Percentiles rank a stretch among this genome's conserved stretches.
These are phyloP conservation scores for Lineolata rhizophorae DNA, from an alignment of 495 filamentous ascomycete genomes.

Conservation along the genomic window DNA sequence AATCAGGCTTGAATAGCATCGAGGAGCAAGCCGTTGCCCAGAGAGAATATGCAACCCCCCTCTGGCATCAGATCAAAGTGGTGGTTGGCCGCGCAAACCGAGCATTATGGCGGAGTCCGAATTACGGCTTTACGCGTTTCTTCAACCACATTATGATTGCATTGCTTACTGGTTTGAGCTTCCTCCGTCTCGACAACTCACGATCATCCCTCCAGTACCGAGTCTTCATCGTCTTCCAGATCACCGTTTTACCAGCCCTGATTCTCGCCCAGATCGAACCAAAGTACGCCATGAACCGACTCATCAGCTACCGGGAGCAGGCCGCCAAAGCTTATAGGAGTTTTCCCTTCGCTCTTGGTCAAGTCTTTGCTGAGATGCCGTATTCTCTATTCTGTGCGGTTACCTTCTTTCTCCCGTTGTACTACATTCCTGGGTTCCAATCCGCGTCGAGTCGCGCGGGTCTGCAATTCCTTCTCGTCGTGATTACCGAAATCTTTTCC, in stretches of 20 bases:
- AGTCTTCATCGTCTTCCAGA: conserved; percentile 69
- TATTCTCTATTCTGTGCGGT: conserved; percentile 56
- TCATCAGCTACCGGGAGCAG: conserved; percentile 60
- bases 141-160: conserved; percentile 56
- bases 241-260: conserved; percentile 52
- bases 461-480: conserved; percentile 64
- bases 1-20: conserved; percentile 20
- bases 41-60: conserved; percentile 53
- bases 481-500: conserved; percentile 58
- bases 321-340: conserved; percentile 57
- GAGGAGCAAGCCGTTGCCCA: conserved; percentile 16
- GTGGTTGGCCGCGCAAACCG: conserved; percentile 43
- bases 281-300: conserved; percentile 49
- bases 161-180: conserved; percentile 52
- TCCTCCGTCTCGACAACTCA: conserved; percentile 43
- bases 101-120: conserved; percentile 50
- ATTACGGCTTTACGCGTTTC: conserved; percentile 57
- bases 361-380: conserved; percentile 55
- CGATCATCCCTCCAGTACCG: conserved; percentile 50
- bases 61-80: conserved; percentile 45
- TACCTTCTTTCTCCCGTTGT: conserved; percentile 51
- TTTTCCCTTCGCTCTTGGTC: conserved; percentile 46
- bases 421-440: conserved; percentile 40
- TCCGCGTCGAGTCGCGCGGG: conserved; percentile 35
- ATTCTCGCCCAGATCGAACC: conserved; percentile 61